These are phyloP conservation scores for Talaromyces sp. DNA, from an alignment of 2,329 filamentous ascomycete species.

Conservation along the genomic window DNA sequence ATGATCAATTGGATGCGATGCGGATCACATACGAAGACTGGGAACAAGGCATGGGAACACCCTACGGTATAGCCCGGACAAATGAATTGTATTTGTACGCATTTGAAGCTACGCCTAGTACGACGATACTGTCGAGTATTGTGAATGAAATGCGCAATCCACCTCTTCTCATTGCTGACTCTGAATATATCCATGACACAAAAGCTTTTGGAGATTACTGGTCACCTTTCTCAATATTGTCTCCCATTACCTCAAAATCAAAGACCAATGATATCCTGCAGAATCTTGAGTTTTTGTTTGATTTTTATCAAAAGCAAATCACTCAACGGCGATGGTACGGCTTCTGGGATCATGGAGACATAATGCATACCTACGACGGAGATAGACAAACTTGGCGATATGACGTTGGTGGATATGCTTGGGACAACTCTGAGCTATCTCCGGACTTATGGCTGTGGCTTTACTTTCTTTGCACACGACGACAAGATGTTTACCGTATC, in stretches of 20 bases:
- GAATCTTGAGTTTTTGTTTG: constrained; percentile 55
- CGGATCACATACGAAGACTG: constrained; percentile 64
- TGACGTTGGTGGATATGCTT: constrained; percentile 62
- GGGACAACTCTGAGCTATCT: constrained; percentile 64
- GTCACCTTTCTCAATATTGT: constrained; percentile 38
- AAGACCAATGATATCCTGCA: constrained; percentile 46
- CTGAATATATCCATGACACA: constrained; percentile 51
- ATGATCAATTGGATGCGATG: constrained; percentile 57
- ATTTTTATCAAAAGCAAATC: constrained; percentile 56
- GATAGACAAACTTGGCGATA: constrained; percentile 62
- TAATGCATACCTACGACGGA: constrained; percentile 61
- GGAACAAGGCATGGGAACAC: constrained; percentile 54
- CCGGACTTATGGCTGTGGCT: constrained; percentile 63
- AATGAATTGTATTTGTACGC: constrained; percentile 56
- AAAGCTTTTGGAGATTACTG: constrained; percentile 57
- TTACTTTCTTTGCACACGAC: constrained; percentile 59
- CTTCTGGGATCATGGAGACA: constrained; percentile 61
- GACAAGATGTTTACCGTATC: constrained; percentile 56
- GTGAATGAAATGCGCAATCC: constrained; percentile 51
- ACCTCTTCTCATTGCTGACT: constrained; percentile 50
- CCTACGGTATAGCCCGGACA: constrained; percentile 57
- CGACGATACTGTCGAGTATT: constrained; percentile 45
- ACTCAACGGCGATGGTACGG: constrained; percentile 61
- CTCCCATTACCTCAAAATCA: background rate
- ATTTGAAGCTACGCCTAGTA: constrained; percentile 53